A percentile compares a stretch with the other conserved stretches of the same genome.
Evolutionary conservation across 352 stramenopile genomes (phyloP).

Genomic region (Phytopythium ostracodes): DNA sequence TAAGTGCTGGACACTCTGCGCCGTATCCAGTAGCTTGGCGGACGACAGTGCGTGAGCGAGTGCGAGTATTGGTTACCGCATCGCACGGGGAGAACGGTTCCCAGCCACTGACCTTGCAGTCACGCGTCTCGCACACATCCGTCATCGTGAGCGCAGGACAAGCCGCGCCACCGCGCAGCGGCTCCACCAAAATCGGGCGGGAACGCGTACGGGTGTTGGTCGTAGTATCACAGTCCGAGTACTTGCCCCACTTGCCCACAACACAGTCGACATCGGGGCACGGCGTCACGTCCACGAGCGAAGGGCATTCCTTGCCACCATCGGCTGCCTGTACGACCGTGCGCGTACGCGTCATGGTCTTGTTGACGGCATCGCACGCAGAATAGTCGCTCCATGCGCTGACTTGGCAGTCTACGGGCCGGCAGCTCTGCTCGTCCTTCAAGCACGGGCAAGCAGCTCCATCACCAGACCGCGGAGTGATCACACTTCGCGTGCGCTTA

Average conservation of each 20-base stretch:
- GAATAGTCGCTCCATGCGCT: conserved; percentile 41
- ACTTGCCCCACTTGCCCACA: conserved; percentile 42
- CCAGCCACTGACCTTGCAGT: conserved; percentile 61
- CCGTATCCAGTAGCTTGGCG: conserved; percentile 25
- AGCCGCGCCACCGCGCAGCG: conserved; percentile 28
- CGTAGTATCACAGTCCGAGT: conserved; percentile 25
- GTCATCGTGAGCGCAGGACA: conserved; percentile 35
- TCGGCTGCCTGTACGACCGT: conserved; percentile 20
- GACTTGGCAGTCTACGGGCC: conserved; percentile 42
- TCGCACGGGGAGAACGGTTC: conserved; percentile 37
- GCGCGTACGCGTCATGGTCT: conserved; percentile 35
- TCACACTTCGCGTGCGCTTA: conserved; percentile 32
- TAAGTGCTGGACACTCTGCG: conserved; percentile 39
- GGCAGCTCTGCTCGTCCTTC: conserved; percentile 30
- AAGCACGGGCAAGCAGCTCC: conserved; percentile 35
- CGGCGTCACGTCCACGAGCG: conserved; percentile 19
- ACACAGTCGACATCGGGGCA: conserved; percentile 50
- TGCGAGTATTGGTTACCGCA: conserved; percentile 23
- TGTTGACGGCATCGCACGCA: conserved; percentile 23
- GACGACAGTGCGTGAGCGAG: conserved; percentile 31
- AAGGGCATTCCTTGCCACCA: conserved; percentile 38
- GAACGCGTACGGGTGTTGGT: conserved; percentile 23
- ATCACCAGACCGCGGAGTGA: conserved; percentile 21
- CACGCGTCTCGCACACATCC: conserved; percentile 26
- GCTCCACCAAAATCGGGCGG: conserved; percentile 32